Conservation (phyloP, 2,329 filamentous ascomycete species). For the Akanthomyces dipterigenus region DNA sequence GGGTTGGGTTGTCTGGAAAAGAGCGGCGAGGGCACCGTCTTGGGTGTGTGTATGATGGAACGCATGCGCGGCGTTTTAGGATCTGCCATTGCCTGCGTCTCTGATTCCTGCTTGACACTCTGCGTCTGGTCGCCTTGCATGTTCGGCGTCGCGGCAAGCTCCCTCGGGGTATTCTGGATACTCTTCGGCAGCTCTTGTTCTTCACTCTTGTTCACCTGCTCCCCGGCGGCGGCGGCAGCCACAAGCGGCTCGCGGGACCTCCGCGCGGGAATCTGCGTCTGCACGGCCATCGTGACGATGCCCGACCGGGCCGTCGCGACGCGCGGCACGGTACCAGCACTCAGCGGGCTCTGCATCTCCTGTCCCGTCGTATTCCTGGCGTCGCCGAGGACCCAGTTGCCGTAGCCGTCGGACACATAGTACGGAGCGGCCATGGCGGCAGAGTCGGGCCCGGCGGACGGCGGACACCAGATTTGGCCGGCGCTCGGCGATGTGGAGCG, state of each 20-base stretch:
- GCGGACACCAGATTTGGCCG: conserved; percentile 45
- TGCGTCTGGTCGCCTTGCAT: too few species aligned
- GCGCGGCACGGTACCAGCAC: not conserved
- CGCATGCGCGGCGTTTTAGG: not conserved
- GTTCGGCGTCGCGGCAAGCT: not conserved
- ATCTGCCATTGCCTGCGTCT: not conserved
- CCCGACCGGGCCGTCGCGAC: conserved; percentile 1
- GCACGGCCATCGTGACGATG: not conserved
- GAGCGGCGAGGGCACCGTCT: conserved; percentile 12
- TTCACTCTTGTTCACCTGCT: not conserved
- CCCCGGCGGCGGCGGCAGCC: too few species aligned
- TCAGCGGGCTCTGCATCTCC: conserved; percentile 1
- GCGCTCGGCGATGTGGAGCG: conserved; percentile 27
- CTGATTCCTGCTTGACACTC: not conserved
- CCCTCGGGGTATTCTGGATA: not conserved
- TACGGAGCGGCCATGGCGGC: conserved; percentile 26
- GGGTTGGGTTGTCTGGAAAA: conserved; percentile 9
- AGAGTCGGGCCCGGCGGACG: conserved; percentile 28
- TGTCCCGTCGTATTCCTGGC: conserved; percentile 20
- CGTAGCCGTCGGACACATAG: conserved; percentile 45
- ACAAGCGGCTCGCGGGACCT: not conserved
- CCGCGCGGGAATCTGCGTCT: conserved; percentile 1
- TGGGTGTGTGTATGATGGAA: not conserved
- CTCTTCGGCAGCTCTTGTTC: not conserved
- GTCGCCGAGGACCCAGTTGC: conserved; percentile 47